A percentile compares a stretch with the other conserved stretches of the same genome.
phyloP scores from a whole-genome alignment of 179 eudicot species.

The Beta macrorhiza region DNA sequence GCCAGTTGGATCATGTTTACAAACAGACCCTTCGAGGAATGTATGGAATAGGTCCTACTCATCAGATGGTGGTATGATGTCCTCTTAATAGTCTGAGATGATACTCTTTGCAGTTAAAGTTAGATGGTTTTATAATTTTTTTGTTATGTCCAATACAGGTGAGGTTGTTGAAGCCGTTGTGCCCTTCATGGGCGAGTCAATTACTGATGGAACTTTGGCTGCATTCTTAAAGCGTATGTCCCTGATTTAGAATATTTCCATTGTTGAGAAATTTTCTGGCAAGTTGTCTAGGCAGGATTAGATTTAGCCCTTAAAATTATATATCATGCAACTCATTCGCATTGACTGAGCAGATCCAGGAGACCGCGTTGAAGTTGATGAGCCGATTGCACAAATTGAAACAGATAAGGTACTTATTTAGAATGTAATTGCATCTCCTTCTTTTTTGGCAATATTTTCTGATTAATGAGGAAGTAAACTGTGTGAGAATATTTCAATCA shows the following conservation, averaged over 20 bases:
- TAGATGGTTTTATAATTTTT: neutral
- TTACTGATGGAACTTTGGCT: constrained; percentile 92
- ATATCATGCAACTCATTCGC: constrained; percentile 7
- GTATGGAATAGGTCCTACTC: constrained; percentile 44
- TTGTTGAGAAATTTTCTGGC: too few relatives aligned
- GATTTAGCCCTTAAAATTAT: neutral
- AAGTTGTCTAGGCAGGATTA: neutral
- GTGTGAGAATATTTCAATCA: constrained; percentile 21
- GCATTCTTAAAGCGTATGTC: constrained; percentile 82
- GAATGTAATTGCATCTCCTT: neutral
- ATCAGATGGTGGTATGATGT: constrained; percentile 46
- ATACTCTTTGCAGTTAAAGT: neutral
- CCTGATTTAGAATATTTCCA: neutral
- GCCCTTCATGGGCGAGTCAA: constrained; percentile 97
- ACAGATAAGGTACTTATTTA: constrained; percentile 74
- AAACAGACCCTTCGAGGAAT: constrained; percentile 24
- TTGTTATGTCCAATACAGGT: constrained; percentile 40
- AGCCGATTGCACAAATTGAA: constrained; percentile 93
- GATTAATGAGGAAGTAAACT: neutral
- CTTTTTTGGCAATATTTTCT: neutral
- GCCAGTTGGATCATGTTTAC: constrained; percentile 31
- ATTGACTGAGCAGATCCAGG: constrained; percentile 67
- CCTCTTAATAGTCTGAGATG: neutral
- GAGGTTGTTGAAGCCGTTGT: constrained; percentile 91
- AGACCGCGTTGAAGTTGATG: constrained; percentile 85